These are phyloP conservation scores for Kappamyces sp. DNA, from an alignment of 192 early-diverging fungal genomes.

Conservation along the genomic window DNA sequence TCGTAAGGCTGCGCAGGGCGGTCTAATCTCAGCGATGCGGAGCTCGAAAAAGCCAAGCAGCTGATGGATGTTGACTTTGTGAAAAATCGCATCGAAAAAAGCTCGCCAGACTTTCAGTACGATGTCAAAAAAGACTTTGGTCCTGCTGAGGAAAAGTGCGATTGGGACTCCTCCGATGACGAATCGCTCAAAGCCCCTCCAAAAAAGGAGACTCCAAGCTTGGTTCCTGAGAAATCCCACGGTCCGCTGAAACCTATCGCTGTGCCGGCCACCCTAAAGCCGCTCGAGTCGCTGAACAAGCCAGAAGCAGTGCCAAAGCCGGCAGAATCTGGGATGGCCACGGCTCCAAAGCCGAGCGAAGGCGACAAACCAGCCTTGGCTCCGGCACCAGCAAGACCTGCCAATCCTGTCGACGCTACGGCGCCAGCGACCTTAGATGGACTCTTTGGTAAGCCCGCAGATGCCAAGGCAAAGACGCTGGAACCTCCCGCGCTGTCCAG, in stretches of 20 bases:
- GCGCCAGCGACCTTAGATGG: too few species aligned
- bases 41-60: not conserved
- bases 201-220: too few species aligned
- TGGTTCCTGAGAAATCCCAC: too few species aligned
- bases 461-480: not conserved
- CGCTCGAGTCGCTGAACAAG: not conserved
- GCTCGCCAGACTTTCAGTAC: slow-evolving; percentile 1
- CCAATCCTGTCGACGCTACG: too few species aligned
- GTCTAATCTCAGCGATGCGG: not conserved
- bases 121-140: slow-evolving; percentile 14
- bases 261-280: not conserved
- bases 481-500: too few species aligned
- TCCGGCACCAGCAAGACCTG: too few species aligned
- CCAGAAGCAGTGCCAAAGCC: not conserved
- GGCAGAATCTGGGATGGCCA: not conserved
- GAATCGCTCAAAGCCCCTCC: not conserved
- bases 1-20: too few species aligned
- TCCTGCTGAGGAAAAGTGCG: not conserved
- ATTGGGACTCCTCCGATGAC: slow-evolving; percentile 12
- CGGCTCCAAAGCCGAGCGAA: too few species aligned
- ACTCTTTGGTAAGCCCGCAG: not conserved
- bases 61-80: not conserved
- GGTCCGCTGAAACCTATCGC: too few species aligned
- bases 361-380: too few species aligned
- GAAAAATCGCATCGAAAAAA: slow-evolving; percentile 7